A percentile compares a stretch with the other conserved stretches of the same genome.
phyloP scores from a whole-genome alignment of 1,139 yeast genomes.

The Suhomyces atakaporum region DNA sequence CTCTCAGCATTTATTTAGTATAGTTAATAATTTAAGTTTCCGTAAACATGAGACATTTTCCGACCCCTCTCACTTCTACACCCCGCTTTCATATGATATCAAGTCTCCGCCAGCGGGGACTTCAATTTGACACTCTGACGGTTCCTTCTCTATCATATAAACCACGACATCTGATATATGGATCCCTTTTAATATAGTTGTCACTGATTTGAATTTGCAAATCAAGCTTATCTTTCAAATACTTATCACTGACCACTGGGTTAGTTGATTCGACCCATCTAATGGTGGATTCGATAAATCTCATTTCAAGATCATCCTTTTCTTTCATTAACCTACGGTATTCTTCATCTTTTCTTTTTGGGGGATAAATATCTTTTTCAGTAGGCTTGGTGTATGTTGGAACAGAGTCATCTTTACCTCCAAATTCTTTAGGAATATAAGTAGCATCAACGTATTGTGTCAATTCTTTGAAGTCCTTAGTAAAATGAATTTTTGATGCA shows the following conservation, averaged over 20 bases:
- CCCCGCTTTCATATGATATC: too few relatives aligned
- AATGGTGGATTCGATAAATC: constrained; percentile 38
- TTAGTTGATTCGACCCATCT: constrained; percentile 47
- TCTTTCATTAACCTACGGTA: constrained; percentile 32
- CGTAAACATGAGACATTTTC: too few relatives aligned
- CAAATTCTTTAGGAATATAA: constrained; percentile 42
- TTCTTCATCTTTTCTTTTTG: constrained; percentile 30
- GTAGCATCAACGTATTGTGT: constrained; percentile 33
- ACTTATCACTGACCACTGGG: constrained; percentile 40
- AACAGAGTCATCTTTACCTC: constrained; percentile 37
- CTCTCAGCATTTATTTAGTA: too few relatives aligned
- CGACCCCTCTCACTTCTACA: too few relatives aligned
- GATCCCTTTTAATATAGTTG: constrained; percentile 41
- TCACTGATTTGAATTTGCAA: constrained; percentile 31
- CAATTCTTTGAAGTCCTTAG: constrained; percentile 40
- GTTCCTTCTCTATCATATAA: constrained; percentile 45
- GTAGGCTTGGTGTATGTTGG: constrained; percentile 34
- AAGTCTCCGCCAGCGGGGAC: too few relatives aligned
- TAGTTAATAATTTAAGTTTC: too few relatives aligned
- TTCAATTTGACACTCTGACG: too few relatives aligned
- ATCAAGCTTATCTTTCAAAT: constrained; percentile 42
- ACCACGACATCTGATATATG: constrained; percentile 42
- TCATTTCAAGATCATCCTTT: constrained; percentile 34
- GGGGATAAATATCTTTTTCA: constrained; percentile 30
- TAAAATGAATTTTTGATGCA: constrained; percentile 47